These are phyloP conservation scores for Cyphellophora attinorum DNA, from an alignment of 2,329 filamentous ascomycete species.

Conservation along the genomic window DNA sequence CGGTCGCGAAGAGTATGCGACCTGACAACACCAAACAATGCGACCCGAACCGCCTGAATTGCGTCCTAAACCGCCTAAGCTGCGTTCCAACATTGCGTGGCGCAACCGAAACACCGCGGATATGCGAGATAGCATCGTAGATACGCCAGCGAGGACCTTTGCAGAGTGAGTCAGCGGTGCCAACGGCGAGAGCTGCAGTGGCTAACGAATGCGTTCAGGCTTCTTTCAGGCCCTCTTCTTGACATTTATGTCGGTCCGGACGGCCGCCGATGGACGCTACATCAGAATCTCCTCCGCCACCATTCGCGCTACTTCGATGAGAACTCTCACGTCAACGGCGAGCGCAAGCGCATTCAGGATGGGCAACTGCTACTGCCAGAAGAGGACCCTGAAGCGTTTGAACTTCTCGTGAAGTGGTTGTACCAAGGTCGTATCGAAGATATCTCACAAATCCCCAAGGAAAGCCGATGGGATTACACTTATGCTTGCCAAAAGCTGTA, in stretches of 20 bases:
- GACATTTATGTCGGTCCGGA: slow-evolving; percentile 41
- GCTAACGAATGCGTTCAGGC: slow-evolving; percentile 25
- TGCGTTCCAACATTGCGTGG: no score
- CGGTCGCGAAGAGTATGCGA: no score
- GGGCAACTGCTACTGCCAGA: slow-evolving; percentile 37
- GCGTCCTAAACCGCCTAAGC: no score
- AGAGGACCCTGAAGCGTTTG: slow-evolving; percentile 42
- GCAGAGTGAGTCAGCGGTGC: slow-evolving; percentile 38
- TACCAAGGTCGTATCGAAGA: slow-evolving; percentile 46
- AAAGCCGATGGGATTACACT: slow-evolving; percentile 45
- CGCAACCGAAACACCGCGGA: no score
- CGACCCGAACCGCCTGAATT: no score
- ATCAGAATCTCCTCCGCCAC: slow-evolving; percentile 43
- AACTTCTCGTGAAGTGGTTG: slow-evolving; percentile 47
- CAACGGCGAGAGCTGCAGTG: slow-evolving; percentile 7
- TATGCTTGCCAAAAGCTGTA: slow-evolving; percentile 45
- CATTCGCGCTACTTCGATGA: slow-evolving; percentile 39
- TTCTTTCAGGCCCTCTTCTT: slow-evolving; percentile 43
- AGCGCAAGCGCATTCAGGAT: slow-evolving; percentile 21
- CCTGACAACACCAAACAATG: no score
- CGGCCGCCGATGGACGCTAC: slow-evolving; percentile 40
- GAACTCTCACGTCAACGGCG: slow-evolving; percentile 24
- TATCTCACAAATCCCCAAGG: slow-evolving; percentile 33
- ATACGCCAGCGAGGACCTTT: slow-evolving; percentile 38
- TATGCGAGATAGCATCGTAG: slow-evolving; percentile 31